A percentile compares a stretch with the other conserved stretches of the same genome.
These are phyloP conservation scores for Monosporascus cannonballus DNA, from an alignment of 2,329 filamentous ascomycete genomes.

Conservation along the genomic window DNA sequence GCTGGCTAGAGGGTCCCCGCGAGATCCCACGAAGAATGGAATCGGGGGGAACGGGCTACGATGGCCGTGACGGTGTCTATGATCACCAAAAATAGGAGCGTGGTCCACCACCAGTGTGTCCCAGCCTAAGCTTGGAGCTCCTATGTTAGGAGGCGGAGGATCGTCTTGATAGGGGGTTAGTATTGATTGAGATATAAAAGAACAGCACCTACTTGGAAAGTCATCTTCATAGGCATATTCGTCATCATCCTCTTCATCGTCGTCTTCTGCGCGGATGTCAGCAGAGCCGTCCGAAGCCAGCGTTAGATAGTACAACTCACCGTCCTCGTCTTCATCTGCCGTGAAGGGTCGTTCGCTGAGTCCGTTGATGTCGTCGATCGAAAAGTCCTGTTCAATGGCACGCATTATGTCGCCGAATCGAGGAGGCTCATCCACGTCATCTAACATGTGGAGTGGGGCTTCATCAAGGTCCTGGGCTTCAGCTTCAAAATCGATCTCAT, in stretches of 20 bases:
- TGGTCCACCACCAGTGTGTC: conserved; percentile 47
- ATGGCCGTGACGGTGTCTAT: conserved; percentile 49
- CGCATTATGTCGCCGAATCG: conserved; percentile 49
- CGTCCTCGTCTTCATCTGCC: conserved; percentile 55
- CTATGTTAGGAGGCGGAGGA: conserved; percentile 35
- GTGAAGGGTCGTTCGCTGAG: conserved; percentile 46
- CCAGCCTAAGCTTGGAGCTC: conserved; percentile 46
- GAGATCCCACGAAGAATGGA: conserved; percentile 26
- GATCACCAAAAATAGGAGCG: conserved; percentile 35
- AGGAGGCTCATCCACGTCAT: conserved; percentile 30
- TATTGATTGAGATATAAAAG: neutral
- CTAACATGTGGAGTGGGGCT: conserved; percentile 42
- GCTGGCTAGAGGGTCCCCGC: conserved; percentile 17
- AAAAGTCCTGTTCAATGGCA: conserved; percentile 48
- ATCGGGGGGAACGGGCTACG: conserved; percentile 54
- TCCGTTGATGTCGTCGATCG: conserved; percentile 43
- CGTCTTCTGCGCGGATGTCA: conserved; percentile 33
- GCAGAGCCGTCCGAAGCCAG: conserved; percentile 1
- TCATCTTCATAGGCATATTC: conserved; percentile 57
- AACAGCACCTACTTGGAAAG: conserved; percentile 44
- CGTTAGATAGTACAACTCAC: conserved; percentile 19
- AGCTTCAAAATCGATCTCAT: conserved; percentile 47
- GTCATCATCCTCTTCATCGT: conserved; percentile 65
- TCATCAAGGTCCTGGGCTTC: conserved; percentile 51
- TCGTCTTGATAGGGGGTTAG: conserved; percentile 29